These are phyloP conservation scores for Aureobasidium leucospermi DNA, from an alignment of 2,329 filamentous ascomycete genomes.

Conservation along the genomic window DNA sequence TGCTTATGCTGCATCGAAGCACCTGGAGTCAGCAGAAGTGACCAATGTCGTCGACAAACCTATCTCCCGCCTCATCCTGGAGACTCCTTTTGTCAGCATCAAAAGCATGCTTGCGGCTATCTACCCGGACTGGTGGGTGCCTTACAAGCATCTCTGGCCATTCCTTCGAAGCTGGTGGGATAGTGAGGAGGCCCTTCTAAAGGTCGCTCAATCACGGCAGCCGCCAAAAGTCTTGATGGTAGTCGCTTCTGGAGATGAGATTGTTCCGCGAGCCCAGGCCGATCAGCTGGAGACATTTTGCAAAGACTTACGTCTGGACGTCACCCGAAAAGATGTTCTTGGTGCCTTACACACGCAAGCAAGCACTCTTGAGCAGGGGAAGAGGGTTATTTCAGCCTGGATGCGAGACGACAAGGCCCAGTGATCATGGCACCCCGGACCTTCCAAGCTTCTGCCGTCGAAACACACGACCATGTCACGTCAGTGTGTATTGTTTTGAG, in stretches of 20 bases:
- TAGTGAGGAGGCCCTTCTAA: conserved; percentile 33
- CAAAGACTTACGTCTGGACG: conserved; percentile 27
- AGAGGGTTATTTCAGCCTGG: conserved; percentile 30
- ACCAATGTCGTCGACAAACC: background rate
- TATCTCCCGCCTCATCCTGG: conserved; percentile 53
- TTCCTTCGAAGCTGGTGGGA: conserved; percentile 61
- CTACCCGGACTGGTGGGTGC: conserved; percentile 73
- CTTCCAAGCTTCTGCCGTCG: too few species aligned
- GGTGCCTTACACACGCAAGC: conserved; percentile 46
- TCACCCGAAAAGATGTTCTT: conserved; percentile 33
- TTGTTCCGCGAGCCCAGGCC: conserved; percentile 53
- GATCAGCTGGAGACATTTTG: conserved; percentile 43
- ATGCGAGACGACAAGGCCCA: conserved; percentile 5
- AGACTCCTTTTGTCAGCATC: conserved; percentile 69
- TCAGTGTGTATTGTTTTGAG: too few species aligned
- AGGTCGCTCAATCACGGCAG: conserved; percentile 25
- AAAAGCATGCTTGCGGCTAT: conserved; percentile 62
- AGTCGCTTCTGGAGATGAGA: conserved; percentile 48
- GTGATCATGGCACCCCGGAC: background rate
- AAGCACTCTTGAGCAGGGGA: conserved; percentile 36
- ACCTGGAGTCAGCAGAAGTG: conserved; percentile 28
- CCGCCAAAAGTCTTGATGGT: conserved; percentile 42
- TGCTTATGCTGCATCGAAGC: conserved; percentile 48
- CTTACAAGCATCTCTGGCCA: conserved; percentile 66
- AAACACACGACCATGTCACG: too few species aligned